A percentile compares a stretch with the other conserved stretches of the same genome.
Conservation (phyloP, 495 filamentous ascomycete species). For the Neurospora sp. region DNA sequence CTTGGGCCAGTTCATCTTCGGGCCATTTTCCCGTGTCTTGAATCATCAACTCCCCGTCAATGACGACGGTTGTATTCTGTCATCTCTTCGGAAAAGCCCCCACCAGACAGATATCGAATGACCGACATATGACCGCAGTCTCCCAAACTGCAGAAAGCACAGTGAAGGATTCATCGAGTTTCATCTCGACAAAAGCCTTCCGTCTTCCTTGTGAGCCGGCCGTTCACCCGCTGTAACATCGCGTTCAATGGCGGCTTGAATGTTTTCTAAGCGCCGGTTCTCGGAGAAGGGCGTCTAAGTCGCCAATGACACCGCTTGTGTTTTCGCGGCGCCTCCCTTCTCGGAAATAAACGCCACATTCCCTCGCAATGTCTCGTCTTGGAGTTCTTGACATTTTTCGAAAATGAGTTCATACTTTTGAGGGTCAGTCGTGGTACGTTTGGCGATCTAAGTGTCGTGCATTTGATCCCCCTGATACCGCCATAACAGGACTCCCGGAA, state of each 20-base stretch:
- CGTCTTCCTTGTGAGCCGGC: not conserved
- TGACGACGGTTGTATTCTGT: not conserved
- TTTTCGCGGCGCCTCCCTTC: not conserved
- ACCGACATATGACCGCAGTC: not conserved
- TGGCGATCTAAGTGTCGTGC: not conserved
- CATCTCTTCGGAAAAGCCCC: not conserved
- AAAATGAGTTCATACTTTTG: not conserved
- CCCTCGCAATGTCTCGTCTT: not conserved
- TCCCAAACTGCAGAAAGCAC: not conserved
- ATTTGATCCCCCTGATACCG: not conserved
- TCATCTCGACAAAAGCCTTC: not conserved
- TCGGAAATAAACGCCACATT: not conserved
- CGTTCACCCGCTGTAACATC: not conserved
- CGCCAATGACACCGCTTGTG: not conserved
- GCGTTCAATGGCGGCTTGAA: not conserved
- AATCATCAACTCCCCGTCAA: not conserved
- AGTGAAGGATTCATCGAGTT: not conserved
- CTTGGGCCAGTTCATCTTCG: not conserved
- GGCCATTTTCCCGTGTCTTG: not conserved
- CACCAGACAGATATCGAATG: not conserved
- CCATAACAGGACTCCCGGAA: too few relatives aligned
- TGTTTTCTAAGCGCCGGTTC: not conserved
- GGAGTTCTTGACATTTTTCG: not conserved
- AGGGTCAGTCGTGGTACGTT: not conserved
- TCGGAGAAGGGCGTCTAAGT: not conserved